Base-by-base conservation (phyloP, 192 early-diverging fungal genomes). In the Dissophora ornata region DNA sequence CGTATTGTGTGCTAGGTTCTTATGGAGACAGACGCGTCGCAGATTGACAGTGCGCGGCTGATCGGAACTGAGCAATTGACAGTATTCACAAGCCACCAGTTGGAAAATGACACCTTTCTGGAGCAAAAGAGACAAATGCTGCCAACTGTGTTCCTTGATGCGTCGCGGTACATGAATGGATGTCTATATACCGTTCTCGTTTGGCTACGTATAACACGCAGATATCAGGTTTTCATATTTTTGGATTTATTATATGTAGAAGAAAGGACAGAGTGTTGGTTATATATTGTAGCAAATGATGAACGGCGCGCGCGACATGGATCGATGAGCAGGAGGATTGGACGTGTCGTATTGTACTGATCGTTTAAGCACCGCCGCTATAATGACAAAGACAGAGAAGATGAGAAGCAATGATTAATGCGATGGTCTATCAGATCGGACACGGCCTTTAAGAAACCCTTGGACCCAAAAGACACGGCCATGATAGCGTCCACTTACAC, bases 401-500 rank as follows among this genome's bases (percentile, higher is more conserved):
- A 16, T 41, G 33, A 28, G 49, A 26, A n/a, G n/a, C n/a, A n/a
- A n/a, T n/a, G n/a, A n/a, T n/a, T n/a, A n/a, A n/a, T n/a, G n/a
- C n/a, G n/a, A n/a, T n/a, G n/a, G n/a, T n/a, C n/a, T n/a, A n/a
- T n/a, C n/a, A n/a, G n/a, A n/a, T n/a, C n/a, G n/a, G n/a, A n/a
- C n/a, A n/a, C n/a, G n/a, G n/a, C n/a, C n/a, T n/a, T n/a, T n/a
- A n/a, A n/a, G n/a, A n/a, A n/a, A n/a, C n/a, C n/a, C n/a, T n/a
- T n/a, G n/a, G n/a, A n/a, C n/a, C n/a, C n/a, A n/a, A n/a, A n/a
- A n/a, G n/a, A n/a, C n/a, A n/a, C n/a, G n/a, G n/a, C n/a, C n/a
- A n/a, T n/a, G n/a, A n/a, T n/a, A 44, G 30, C 16, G 30, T 40
- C 15, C 8, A 79, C 81, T 61, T 79, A 82, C 81, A 99, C 98